Conservation (phyloP, 2,329 filamentous ascomycete genomes). For the Aspergillus tubingensis region DNA sequence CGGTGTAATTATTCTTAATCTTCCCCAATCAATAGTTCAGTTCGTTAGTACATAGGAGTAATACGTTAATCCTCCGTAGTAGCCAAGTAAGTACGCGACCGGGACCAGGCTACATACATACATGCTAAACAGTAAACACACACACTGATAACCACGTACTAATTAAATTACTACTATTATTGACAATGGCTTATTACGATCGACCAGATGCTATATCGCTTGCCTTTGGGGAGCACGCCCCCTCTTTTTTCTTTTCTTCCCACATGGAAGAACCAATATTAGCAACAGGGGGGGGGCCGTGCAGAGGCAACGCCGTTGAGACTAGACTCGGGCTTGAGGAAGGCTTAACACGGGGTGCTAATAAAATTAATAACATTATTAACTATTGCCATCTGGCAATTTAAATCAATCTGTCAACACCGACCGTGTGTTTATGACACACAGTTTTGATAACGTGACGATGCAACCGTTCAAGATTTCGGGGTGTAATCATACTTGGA, state of each 20-base stretch:
- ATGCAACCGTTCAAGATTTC: neutral
- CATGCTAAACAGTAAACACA: neutral
- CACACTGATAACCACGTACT: neutral
- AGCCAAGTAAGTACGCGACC: neutral
- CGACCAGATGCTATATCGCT: constrained; percentile 14
- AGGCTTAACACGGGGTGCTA: neutral
- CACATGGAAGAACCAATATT: constrained; percentile 20
- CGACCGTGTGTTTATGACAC: neutral
- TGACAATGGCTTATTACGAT: constrained; percentile 17
- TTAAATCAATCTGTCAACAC: too few species aligned
- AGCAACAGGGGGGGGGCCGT: constrained; percentile 15
- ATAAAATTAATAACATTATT: neutral
- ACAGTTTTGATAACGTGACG: neutral
- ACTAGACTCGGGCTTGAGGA: neutral
- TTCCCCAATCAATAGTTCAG: neutral
- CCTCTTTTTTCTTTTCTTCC: neutral
- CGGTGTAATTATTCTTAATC: neutral
- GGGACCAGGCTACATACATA: too few species aligned
- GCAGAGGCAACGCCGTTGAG: constrained; percentile 12
- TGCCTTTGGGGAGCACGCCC: constrained; percentile 17
- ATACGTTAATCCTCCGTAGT: neutral
- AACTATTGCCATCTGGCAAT: too few species aligned
- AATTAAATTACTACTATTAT: constrained; percentile 1
- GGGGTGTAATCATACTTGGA: neutral
- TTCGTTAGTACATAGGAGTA: neutral